Percentiles rank a stretch among this genome's conserved stretches.
phyloP scores from a whole-genome alignment of 306 rosid species.

The Sophora flavescens region DNA sequence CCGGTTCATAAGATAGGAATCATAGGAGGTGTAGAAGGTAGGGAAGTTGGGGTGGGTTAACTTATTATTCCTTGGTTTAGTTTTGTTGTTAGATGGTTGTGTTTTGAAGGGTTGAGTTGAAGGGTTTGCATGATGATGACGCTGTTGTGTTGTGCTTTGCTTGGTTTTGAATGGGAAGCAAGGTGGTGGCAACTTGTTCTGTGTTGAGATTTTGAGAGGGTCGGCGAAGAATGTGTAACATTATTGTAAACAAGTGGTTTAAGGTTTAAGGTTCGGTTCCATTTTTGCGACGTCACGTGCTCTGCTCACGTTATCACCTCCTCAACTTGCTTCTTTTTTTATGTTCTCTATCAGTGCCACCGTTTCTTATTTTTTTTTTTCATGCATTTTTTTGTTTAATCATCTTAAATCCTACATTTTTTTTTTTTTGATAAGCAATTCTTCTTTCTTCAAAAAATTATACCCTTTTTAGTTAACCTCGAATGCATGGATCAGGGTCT shows the following conservation, averaged over 20 bases:
- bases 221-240: slow-evolving; percentile 42
- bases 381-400: no score
- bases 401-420: no score
- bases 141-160: slow-evolving; percentile 40
- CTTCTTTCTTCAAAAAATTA: no score
- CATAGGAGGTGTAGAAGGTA: neutral
- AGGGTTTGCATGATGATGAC: neutral
- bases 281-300: slow-evolving; percentile 38
- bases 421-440: no score
- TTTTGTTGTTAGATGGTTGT: neutral
- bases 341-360: neutral
- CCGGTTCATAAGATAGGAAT: neutral
- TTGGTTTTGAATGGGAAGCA: slow-evolving; percentile 34
- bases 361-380: slow-evolving; percentile 41
- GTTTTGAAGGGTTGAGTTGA: neutral
- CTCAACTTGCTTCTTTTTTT: slow-evolving; percentile 23
- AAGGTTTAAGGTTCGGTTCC: slow-evolving; percentile 37
- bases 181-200: neutral
- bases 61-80: neutral
- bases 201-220: slow-evolving; percentile 14
- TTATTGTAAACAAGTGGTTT: neutral
- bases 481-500: no score
- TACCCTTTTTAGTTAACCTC: no score
- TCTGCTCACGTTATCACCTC: slow-evolving; percentile 18
- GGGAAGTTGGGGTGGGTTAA: slow-evolving; percentile 2